Percentiles rank a stretch among this genome's conserved stretches.
These are phyloP conservation scores for Zygosaccharomyces kombuchaensis DNA, from an alignment of 805 yeast species.

Conservation along the genomic window DNA sequence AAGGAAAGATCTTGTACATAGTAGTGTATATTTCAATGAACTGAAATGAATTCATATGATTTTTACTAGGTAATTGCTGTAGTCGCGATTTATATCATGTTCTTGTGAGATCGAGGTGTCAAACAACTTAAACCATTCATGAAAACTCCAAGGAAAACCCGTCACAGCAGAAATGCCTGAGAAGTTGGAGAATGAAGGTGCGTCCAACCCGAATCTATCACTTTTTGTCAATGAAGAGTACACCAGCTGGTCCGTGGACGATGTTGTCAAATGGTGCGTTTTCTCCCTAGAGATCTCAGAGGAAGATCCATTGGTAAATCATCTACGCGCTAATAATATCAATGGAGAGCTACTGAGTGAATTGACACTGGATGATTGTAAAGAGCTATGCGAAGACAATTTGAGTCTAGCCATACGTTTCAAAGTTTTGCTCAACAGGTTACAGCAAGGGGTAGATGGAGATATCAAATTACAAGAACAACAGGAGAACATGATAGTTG, in stretches of 20 bases:
- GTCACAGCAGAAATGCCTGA: conserved; percentile 5
- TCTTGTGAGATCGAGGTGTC: background rate
- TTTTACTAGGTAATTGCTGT: background rate
- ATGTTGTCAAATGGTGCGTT: conserved; percentile 27
- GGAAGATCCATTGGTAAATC: conserved; percentile 15
- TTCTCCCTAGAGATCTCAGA: conserved; percentile 17
- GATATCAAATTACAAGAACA: conserved; percentile 24
- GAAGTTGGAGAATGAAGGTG: conserved; percentile 4
- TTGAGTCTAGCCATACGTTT: conserved; percentile 55
- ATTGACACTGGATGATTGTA: conserved; percentile 63
- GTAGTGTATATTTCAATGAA: background rate
- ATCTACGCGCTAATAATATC: conserved; percentile 22
- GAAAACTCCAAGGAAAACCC: background rate
- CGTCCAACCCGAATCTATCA: conserved; percentile 2
- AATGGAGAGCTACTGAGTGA: conserved; percentile 65
- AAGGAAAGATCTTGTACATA: background rate
- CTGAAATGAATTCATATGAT: background rate
- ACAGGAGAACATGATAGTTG: conserved; percentile 32
- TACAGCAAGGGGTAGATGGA: conserved; percentile 27
- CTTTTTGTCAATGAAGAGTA: conserved; percentile 13
- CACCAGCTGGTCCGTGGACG: conserved; percentile 25
- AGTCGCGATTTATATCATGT: background rate
- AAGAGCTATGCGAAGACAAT: conserved; percentile 60
- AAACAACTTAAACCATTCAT: background rate
- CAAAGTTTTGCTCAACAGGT: conserved; percentile 54